phyloP scores from a whole-genome alignment of 2,329 filamentous ascomycete genomes.

The Diaporthe caulivora region DNA sequence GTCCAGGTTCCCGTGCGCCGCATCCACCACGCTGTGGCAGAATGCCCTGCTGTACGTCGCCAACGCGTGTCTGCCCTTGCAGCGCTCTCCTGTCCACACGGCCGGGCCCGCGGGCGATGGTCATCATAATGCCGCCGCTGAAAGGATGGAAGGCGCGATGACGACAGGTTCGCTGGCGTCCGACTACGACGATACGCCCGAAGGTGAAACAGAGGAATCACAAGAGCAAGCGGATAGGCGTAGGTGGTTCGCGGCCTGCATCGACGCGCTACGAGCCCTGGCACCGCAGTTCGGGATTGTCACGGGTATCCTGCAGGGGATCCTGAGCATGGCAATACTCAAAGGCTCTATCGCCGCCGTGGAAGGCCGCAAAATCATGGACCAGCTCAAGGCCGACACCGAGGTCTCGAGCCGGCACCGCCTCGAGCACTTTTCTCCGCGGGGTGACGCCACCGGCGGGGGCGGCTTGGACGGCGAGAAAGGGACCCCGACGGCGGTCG shows the following conservation, averaged over 20 bases:
- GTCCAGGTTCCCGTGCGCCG: conserved; percentile 32
- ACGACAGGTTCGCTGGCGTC: not conserved
- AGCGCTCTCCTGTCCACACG: not conserved
- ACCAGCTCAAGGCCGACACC: not conserved
- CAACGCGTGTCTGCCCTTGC: conserved; percentile 42
- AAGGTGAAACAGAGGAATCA: not conserved
- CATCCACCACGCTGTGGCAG: conserved; percentile 44
- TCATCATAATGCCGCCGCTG: not conserved
- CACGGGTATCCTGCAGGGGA: conserved; percentile 43
- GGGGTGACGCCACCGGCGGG: not conserved
- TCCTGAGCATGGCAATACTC: conserved; percentile 45
- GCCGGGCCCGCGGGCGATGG: not conserved
- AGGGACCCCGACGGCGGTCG: not conserved
- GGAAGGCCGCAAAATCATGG: conserved; percentile 38
- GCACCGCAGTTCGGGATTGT: conserved; percentile 44
- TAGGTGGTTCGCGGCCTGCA: conserved; percentile 47
- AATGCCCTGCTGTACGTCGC: conserved; percentile 47
- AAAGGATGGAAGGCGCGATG: not conserved
- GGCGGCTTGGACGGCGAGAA: too few relatives aligned
- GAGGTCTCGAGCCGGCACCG: not conserved
- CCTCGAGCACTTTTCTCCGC: not conserved
- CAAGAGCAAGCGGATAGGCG: conserved; percentile 40
- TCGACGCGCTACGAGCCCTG: conserved; percentile 45
- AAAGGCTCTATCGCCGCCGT: conserved; percentile 35
- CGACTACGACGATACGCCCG: not conserved